Conservation (phyloP, 176 grass and related monocot genomes). For the Cenchrus fungigraminus region DNA sequence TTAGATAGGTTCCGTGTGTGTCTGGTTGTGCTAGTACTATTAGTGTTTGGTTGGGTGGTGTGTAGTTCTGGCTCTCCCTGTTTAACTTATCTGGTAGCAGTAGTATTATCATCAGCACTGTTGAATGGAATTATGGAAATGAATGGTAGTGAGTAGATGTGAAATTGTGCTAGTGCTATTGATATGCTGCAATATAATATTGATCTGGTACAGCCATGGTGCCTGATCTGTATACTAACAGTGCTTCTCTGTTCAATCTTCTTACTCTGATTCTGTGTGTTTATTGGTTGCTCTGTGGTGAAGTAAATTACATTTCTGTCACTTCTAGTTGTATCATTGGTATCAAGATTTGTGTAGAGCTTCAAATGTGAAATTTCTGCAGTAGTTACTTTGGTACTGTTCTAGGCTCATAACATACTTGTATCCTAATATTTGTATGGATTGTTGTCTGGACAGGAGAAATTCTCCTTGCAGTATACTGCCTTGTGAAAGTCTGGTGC, state of each 20-base stretch:
- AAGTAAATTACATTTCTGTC: background rate
- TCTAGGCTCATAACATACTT: background rate
- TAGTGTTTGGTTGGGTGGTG: background rate
- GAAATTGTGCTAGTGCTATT: background rate
- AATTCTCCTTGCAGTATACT: background rate
- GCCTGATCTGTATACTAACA: background rate
- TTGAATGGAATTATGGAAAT: background rate
- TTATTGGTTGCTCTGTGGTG: background rate
- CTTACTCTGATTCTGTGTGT: background rate
- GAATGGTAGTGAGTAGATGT: background rate
- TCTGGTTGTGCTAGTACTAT: background rate
- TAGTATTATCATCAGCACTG: background rate
- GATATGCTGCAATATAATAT: background rate
- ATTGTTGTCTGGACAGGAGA: background rate
- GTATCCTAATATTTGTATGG: background rate
- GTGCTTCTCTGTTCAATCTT: background rate
- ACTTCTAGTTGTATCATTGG: no score
- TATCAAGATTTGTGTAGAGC: background rate
- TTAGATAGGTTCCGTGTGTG: conserved; percentile 13
- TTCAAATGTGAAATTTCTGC: background rate
- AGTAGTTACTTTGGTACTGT: background rate
- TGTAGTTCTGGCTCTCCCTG: background rate
- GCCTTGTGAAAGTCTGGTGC: background rate
- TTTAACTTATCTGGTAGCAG: background rate
- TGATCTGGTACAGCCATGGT: background rate